Evolutionary conservation across 495 filamentous ascomycete species (phyloP), one percentile per base, ranked within the genome.

Genomic region (Lasiosphaeriaceae sp.): DNA sequence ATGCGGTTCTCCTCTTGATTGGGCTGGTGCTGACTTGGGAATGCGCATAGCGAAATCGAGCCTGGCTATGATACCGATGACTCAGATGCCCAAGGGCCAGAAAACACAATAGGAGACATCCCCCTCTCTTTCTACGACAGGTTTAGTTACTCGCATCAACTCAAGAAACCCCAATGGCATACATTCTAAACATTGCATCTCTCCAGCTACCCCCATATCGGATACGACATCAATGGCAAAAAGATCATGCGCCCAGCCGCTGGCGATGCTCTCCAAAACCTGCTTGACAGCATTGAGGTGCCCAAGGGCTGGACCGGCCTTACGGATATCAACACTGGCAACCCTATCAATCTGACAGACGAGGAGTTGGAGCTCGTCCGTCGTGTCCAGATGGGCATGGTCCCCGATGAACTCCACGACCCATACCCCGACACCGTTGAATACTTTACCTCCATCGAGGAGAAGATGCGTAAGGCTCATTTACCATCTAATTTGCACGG

Each of bases 221-320:
- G 94, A 43, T 98, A 98, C 72, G 89, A 97, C 68, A 96, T 98
- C 72, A 96, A 98, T 74, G 94, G 94, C 70, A 96, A 92, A 79
- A 96, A 90, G 71, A 95, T 98, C 54, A 86, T 95, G 85, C 89
- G 94, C 47, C 94, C 94, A 2, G 94, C 94, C 29, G 92, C 90
- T 66, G 94, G 94, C 34, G 88, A 95, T 67, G 94, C 95, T 39
- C 76, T 98, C 29, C 95, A 98, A 81, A 90, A 90, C 6, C 78
- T 98, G 44, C 80, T 98, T 26, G 92, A 97, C 64, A 96, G 89
- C 70, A 97, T 98, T 61, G 94, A 98, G 62, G 77, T 98, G n/a
- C 94, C 94, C 24, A 90, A 96, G 80, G 95, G 94, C 52, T 98
- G 92, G 91, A 98, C 94, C 52, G 94, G 94, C 51, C 80, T 97